phyloP scores from a whole-genome alignment of 768 basidiomycete species.

The Fomitopsis pulvina region DNA sequence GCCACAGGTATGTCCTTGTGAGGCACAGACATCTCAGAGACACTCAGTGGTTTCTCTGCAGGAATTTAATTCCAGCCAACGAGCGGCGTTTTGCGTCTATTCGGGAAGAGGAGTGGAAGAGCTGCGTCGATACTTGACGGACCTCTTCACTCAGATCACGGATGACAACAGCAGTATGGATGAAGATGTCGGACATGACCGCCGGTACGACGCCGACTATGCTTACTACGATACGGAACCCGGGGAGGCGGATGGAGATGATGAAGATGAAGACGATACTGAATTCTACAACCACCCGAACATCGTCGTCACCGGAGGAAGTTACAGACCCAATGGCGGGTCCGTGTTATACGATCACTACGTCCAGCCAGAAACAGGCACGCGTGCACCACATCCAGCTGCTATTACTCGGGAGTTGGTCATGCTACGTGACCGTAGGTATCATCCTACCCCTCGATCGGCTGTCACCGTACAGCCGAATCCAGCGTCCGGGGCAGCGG shows the following conservation, averaged over 20 bases:
- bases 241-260: conserved; percentile 39
- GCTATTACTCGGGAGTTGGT: conserved; percentile 10
- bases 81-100: conserved; percentile 91
- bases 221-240: conserved; percentile 31
- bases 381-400: neutral
- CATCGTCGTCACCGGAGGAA: conserved; percentile 2
- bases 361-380: neutral
- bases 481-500: conserved; percentile 25
- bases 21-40: neutral
- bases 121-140: conserved; percentile 72
- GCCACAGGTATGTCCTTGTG: conserved; percentile 55
- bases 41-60: conserved; percentile 26
- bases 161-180: conserved; percentile 38
- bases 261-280: conserved; percentile 8
- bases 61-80: conserved; percentile 91
- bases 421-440: conserved; percentile 16
- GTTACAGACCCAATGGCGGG: neutral
- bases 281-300: neutral
- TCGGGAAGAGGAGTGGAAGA: conserved; percentile 87
- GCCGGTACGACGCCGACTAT: conserved; percentile 24
- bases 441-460: conserved; percentile 15
- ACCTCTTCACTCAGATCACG: conserved; percentile 68
- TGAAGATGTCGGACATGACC: conserved; percentile 54
- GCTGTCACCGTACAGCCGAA: conserved; percentile 11
- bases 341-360: neutral